Evolutionary conservation across 257 asterid species (phyloP).

Genomic region (Solanum verrucosum): DNA sequence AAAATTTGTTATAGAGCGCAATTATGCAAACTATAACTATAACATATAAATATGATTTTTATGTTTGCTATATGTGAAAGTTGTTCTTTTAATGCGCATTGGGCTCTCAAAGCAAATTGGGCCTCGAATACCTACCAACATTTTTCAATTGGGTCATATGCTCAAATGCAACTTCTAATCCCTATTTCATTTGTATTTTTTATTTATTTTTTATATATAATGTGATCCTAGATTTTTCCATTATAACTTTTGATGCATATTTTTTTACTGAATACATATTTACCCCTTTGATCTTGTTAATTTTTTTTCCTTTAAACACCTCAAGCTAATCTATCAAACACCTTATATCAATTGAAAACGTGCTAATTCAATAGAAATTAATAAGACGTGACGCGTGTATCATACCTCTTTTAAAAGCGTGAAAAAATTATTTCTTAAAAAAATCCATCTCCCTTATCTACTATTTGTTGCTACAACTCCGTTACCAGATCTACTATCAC

Average conservation of each 20-base stretch:
- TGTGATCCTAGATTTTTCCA: background rate
- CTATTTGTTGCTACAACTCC: background rate
- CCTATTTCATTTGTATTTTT: background rate
- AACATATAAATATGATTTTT: too few species aligned
- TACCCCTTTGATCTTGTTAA: background rate
- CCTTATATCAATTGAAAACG: background rate
- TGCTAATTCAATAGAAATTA: background rate
- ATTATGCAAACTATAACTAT: too few species aligned
- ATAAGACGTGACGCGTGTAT: background rate
- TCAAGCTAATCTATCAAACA: background rate
- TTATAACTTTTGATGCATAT: background rate
- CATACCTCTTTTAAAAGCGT: fast-evolving
- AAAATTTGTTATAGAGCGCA: too few species aligned
- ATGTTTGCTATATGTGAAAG: too few species aligned
- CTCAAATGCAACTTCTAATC: background rate
- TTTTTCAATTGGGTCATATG: background rate
- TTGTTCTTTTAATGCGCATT: background rate
- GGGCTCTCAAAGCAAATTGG: background rate
- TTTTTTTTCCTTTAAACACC: background rate
- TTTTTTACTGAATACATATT: background rate
- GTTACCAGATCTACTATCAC: background rate
- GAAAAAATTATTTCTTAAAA: background rate
- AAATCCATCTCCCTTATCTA: background rate
- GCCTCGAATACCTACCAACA: background rate
- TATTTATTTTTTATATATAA: background rate